phyloP scores from a whole-genome alignment of 441 rosid species.

The Hura crepitans region DNA sequence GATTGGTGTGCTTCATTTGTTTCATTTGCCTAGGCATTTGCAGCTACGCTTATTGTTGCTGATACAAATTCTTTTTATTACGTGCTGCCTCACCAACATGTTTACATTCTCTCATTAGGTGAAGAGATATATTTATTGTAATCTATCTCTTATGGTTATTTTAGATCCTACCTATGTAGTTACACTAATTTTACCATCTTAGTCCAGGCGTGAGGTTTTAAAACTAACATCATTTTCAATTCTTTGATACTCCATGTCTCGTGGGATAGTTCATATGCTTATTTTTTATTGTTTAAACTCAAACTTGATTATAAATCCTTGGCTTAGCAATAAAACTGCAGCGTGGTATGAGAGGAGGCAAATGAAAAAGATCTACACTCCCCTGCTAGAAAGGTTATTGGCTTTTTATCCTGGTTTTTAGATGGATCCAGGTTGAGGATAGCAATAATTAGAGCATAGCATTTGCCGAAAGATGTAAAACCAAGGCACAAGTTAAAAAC shows the following conservation, averaged over 20 bases:
- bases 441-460: conserved; percentile 3
- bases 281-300: not conserved
- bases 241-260: not conserved
- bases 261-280: not conserved
- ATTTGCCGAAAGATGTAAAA: too few species aligned
- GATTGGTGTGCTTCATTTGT: conserved; percentile 83
- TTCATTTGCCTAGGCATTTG: conserved; percentile 92
- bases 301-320: not conserved
- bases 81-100: conserved; percentile 92
- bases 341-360: conserved; percentile 97
- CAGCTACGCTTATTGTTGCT: conserved; percentile 81
- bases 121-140: not conserved
- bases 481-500: conserved; percentile 6
- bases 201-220: conserved; percentile 59
- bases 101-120: conserved; percentile 18
- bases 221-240: conserved; percentile 25
- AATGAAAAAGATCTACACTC: conserved; percentile 93
- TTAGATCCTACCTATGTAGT: conserved; percentile 84
- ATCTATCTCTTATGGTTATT: conserved; percentile 6
- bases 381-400: conserved; percentile 84
- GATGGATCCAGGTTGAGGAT: conserved; percentile 71
- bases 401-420: conserved; percentile 90
- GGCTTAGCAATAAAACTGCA: conserved; percentile 20
- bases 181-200: conserved; percentile 70
- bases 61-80: conserved; percentile 87